Evolutionary conservation across 1,284 basidiomycete species (phyloP).

Genomic region (Moesziomyces sp.): DNA sequence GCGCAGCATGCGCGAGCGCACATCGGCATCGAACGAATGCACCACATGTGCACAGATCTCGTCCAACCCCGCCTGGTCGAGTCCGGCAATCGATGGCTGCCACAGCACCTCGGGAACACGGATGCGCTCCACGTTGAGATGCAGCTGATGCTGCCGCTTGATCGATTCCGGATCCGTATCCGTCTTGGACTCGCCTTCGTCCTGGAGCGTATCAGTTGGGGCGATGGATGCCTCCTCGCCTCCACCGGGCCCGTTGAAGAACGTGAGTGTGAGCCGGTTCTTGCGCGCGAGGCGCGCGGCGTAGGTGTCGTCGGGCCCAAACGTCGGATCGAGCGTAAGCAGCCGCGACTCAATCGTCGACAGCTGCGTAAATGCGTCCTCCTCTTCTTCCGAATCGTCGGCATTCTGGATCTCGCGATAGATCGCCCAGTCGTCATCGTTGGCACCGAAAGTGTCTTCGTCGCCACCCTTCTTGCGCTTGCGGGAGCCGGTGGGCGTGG

Average conservation of each 20-base stretch:
- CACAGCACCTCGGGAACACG: constrained; percentile 93
- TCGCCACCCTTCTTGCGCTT: constrained; percentile 58
- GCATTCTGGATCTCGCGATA: constrained; percentile 93
- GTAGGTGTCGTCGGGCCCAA: constrained; percentile 84
- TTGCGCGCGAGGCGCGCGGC: constrained; percentile 80
- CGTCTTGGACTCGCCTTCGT: constrained; percentile 71
- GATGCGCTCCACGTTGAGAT: constrained; percentile 92
- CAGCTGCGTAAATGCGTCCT: constrained; percentile 84
- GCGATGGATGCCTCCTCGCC: constrained; percentile 34
- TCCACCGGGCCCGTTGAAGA: constrained; percentile 72
- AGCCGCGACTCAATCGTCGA: constrained; percentile 83
- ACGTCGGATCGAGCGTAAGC: constrained; percentile 83
- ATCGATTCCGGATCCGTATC: constrained; percentile 67
- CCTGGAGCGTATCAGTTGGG: constrained; percentile 9
- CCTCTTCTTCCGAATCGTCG: constrained; percentile 92
- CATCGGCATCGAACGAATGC: constrained; percentile 79
- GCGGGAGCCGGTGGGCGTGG: constrained; percentile 27
- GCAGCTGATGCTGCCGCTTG: constrained; percentile 80
- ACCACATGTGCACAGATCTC: constrained; percentile 90
- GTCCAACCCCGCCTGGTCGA: constrained; percentile 91
- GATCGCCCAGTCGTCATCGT: constrained; percentile 97
- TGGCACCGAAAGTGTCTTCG: constrained; percentile 94
- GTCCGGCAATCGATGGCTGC: constrained; percentile 89
- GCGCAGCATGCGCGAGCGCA: constrained; percentile 75
- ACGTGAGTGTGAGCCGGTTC: constrained; percentile 85